A percentile compares a stretch with the other conserved stretches of the same genome.
phyloP scores from a whole-genome alignment of 225 moss, liverwort and hornwort genomes.

The Physcomitrellopsis africana region DNA sequence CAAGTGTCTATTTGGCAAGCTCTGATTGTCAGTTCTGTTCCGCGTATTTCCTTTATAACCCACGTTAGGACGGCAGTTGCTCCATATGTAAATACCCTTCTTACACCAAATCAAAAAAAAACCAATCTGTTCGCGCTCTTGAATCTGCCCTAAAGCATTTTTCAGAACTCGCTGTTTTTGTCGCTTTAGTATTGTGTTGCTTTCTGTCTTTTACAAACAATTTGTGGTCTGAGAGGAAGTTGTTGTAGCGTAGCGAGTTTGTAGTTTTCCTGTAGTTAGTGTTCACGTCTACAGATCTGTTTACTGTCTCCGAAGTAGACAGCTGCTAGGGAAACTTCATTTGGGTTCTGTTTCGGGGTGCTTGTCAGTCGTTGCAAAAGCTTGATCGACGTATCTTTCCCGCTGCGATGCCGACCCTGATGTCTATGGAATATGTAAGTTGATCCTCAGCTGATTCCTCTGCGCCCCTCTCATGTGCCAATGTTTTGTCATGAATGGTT shows the following conservation, averaged over 20 bases:
- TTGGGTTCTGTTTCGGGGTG: constrained; percentile 6
- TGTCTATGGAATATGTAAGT: constrained; percentile 54
- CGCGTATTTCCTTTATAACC: constrained; percentile 21
- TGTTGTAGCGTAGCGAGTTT: constrained; percentile 2
- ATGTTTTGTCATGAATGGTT: neutral
- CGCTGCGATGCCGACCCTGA: constrained; percentile 33
- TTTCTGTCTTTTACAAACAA: constrained; percentile 9
- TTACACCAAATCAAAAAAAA: neutral
- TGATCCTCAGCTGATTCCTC: too few relatives aligned
- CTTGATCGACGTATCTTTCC: neutral
- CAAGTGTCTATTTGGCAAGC: neutral
- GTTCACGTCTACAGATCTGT: constrained; percentile 20
- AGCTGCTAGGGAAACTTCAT: constrained; percentile 6
- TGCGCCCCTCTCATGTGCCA: too few relatives aligned
- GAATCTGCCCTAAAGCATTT: neutral
- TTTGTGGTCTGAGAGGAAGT: neutral
- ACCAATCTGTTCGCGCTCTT: neutral
- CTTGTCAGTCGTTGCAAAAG: constrained; percentile 22
- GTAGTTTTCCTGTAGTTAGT: neutral
- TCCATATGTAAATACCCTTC: constrained; percentile 34
- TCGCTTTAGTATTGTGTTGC: neutral
- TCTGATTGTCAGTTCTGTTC: neutral
- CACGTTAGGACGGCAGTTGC: neutral
- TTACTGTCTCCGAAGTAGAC: constrained; percentile 26
- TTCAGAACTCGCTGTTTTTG: neutral